Conservation (phyloP, 345 rosid species). For the Clausena lansium region DNA sequence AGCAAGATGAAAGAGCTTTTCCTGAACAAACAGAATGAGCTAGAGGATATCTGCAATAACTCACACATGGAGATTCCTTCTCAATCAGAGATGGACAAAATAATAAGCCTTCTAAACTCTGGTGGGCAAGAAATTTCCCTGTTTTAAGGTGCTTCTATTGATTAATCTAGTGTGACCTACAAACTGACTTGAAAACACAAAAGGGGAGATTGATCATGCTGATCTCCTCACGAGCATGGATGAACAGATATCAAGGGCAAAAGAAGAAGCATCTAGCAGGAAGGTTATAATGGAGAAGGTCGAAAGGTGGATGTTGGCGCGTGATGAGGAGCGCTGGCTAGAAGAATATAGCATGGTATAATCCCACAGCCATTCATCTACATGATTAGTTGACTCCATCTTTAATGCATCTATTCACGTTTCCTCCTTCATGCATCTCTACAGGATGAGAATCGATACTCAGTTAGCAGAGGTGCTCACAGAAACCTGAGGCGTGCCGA, state of each 20-base stretch:
- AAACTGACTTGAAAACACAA: constrained; percentile 24
- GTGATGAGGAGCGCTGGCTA: constrained; percentile 93
- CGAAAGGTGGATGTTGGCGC: constrained; percentile 77
- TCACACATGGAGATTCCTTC: constrained; percentile 91
- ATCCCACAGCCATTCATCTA: constrained; percentile 18
- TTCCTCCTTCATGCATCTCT: constrained; percentile 12
- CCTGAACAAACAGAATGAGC: constrained; percentile 77
- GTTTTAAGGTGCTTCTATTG: constrained; percentile 6
- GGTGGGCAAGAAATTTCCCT: constrained; percentile 44
- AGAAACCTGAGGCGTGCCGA: constrained; percentile 90
- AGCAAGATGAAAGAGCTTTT: constrained; percentile 91
- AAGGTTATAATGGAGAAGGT: constrained; percentile 88
- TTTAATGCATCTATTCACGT: background rate
- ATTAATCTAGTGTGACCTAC: background rate
- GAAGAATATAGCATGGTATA: constrained; percentile 92
- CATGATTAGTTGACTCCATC: constrained; percentile 2
- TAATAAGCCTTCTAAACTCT: constrained; percentile 67
- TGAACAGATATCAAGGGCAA: constrained; percentile 80
- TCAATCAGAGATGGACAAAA: constrained; percentile 56
- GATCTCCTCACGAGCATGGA: constrained; percentile 82
- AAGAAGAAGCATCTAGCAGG: constrained; percentile 93
- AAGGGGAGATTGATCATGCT: constrained; percentile 87
- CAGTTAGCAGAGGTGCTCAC: constrained; percentile 94
- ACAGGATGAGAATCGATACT: constrained; percentile 91
- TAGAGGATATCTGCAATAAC: constrained; percentile 70